Evolutionary conservation across 176 grass and related monocot genomes (phyloP), one percentile per base, ranked within the genome.

Genomic region (Poa annua): DNA sequence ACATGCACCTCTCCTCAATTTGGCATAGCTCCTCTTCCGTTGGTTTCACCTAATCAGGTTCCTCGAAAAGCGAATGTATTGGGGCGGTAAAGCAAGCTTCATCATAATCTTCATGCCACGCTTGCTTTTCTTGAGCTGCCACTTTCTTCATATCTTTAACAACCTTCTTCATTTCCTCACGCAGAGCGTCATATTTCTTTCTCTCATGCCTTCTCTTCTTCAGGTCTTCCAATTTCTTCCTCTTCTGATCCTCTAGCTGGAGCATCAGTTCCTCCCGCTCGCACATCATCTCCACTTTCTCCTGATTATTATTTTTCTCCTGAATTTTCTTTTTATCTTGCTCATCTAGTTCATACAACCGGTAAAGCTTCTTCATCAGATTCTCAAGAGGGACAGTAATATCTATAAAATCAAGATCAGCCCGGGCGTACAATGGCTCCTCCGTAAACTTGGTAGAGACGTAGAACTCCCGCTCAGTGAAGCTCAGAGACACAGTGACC

Each of bases 201-300:
- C 8, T 78, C 15, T 78, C 76, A 12, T 14, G 39, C 56, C 76
- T 78, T 47, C 38, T 63, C 76, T 14, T 63, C 14, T 26, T 59
- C 17, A 62, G 56, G 22, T 15, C 8, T 78, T 78, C 75, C 8
- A 57, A 14, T 45, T 61, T 78, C 13, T 78, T 63, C 76, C 22
- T 63, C 14, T 26, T 59, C 17, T 45, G 56, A 15, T 15, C 77
- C 41, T 78, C 41, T 24, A 70, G 38, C 20, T 70, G 9, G 9
- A n/a, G 4, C 36, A 44, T 71, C 11, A 2, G 20, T 42, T 69
- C 65, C 36, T 71, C 67, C 19, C 29, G 24, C 57, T 79, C 24
- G 0, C 8, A 24, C 41, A 48, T 65, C 57, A 79, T 24, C 8
- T 79, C 25, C 11, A 19, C 16, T 29, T 1, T 34, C 59, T 33